Base-by-base conservation (phyloP, 2,329 filamentous ascomycete genomes). In the Knoxdaviesia proteae region DNA sequence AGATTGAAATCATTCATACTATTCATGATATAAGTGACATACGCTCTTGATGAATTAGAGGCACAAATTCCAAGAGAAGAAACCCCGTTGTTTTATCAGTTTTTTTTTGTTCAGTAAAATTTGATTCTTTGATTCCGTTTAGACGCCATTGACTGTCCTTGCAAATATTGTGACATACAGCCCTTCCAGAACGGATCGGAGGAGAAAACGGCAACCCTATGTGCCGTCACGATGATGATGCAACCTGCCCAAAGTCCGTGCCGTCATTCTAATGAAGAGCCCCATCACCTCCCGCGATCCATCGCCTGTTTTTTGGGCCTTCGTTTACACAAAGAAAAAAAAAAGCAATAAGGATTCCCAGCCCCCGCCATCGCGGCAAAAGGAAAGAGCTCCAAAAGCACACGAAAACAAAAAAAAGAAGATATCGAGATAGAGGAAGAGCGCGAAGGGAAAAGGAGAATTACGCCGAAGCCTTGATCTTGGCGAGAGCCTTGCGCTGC, bases 401-500 rank as follows among this genome's bases (percentile, higher is more conserved):
- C 20, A 20, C 20, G 20, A 20, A 20, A 20, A 20, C 40, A n/a
- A 20, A 20, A 42, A n/a, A 47, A 47, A 34, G 40, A 40, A 43
- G 42, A 40, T 44, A 42, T 42, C n/a, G 31, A 42, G 41, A 32
- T 32, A 34, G n/a, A 31, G 31, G 31, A 32, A 37, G 10, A 7
- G 29, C 31, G 31, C 38, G 20, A 39, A 31, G 40, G 40, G 41
- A 42, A 41, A 20, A 20, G 3, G 3, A 20, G 3, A 20, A 61
- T 68, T 81, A 84, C 64, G 81, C 79, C 57, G 79, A 69, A 57
- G 81, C 79, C 72, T 81, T 82, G 68, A 93, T 71, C 77, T 94
- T 93, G 62, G 86, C 84, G 62, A 92, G 74, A 59, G 84, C 80
- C 81, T 94, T 96, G 70, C 81, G 81, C 68, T 94, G 80, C 75